Base-by-base conservation (phyloP, 192 early-diverging fungal genomes). In the Funneliformis mosseae region DNA sequence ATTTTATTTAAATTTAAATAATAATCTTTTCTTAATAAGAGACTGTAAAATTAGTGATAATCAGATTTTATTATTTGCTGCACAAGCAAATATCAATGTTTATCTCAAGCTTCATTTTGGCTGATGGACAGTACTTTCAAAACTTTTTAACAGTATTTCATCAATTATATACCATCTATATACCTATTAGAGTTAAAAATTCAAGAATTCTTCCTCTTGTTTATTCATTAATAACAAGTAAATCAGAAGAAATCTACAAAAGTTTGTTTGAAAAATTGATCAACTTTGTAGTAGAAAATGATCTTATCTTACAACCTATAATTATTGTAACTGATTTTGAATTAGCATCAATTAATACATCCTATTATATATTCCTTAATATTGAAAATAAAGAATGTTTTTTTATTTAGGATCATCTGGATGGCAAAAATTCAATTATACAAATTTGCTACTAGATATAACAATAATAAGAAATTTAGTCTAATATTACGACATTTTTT, bases 291-390 rank as follows among this genome's bases (percentile, higher is more conserved):
- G 33, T 3, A 43, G 70, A 72, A 72, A 39, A 45, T 45, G 39
- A 39, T 25, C 1, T 72, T 25, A 0, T 3, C 8, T 38, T 72
- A 10, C 12, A 72, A 25, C 0, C 42, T 10, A n/a, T 14, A 45
- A 5, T 33, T 2, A 72, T 72, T 8, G 5, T 72, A 23, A 72
- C 42, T 33, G 41, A 72, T 72, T 72, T 72, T 72, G 41, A 72
- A 6, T 11, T 9, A 72, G 70, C 41, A 5, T 23, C 41, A 43
- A 72, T 72, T 0, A 45, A 72, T 45, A 16, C 8, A 14, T 38
- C 42, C 8, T 3, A 5, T 72, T 0, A 9, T 4, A 16, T 14
- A 43, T 72, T 72, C 8, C 4, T 8, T n/a, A 9, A 16, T 72
- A 39, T 72, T 72, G 5, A 14, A 12, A 72, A 72, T n/a, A 72